Conservation (phyloP, 164 flowering plant genomes). For the Paratinospora sagittata region DNA sequence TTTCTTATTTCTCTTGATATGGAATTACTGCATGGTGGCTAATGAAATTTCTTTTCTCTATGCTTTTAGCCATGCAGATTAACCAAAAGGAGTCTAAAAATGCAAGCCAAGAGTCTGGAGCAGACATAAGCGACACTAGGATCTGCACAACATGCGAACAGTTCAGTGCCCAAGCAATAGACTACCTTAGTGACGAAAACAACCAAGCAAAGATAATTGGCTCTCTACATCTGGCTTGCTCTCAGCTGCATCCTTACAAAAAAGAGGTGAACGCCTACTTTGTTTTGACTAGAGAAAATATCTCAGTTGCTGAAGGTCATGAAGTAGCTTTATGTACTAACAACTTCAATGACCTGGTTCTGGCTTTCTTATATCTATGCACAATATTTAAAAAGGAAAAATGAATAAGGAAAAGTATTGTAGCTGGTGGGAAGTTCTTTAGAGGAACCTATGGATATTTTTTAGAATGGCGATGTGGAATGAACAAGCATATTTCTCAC, state of each 20-base stretch:
- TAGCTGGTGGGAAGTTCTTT: too few species aligned
- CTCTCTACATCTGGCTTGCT: slow-evolving; percentile 54
- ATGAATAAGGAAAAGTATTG: too few species aligned
- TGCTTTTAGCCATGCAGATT: slow-evolving; percentile 26
- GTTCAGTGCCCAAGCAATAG: slow-evolving; percentile 45
- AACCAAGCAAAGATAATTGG: slow-evolving; percentile 61
- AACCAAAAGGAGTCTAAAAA: slow-evolving; percentile 13
- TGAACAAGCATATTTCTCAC: too few species aligned
- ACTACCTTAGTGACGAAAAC: slow-evolving; percentile 49
- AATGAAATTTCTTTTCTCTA: background rate
- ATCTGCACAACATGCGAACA: slow-evolving; percentile 71
- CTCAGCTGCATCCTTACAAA: slow-evolving; percentile 39
- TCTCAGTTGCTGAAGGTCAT: background rate
- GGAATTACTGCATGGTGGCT: background rate
- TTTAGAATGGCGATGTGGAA: too few species aligned
- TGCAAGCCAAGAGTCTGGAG: slow-evolving; percentile 20
- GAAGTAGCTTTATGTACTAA: background rate
- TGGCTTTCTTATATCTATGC: too few species aligned
- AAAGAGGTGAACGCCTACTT: slow-evolving; percentile 38
- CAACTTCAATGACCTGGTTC: background rate
- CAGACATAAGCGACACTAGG: slow-evolving; percentile 25
- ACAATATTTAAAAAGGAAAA: too few species aligned
- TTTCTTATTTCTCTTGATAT: background rate
- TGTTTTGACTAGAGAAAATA: background rate
- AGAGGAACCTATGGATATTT: too few species aligned